These are phyloP conservation scores for Chlamydomonas eustigma DNA, from an alignment of 139 green algal genomes.

Conservation along the genomic window DNA sequence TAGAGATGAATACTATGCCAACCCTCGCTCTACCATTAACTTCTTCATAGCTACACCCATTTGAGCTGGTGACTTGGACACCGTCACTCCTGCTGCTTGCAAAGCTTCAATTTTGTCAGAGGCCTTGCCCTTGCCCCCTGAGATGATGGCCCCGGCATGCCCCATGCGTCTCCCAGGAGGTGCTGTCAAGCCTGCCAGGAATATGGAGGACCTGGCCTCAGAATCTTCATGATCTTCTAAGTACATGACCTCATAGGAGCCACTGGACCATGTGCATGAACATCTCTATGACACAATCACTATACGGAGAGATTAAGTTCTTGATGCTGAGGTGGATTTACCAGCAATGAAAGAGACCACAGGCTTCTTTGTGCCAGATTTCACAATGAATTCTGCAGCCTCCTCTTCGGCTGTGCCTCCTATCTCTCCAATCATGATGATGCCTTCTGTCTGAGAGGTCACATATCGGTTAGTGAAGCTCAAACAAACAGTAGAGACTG, in stretches of 20 bases:
- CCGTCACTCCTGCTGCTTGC: constrained; percentile 80
- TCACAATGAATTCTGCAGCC: constrained; percentile 88
- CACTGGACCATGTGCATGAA: no score
- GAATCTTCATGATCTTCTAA: not conserved
- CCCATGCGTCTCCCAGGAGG: constrained; percentile 96
- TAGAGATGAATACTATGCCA: no score
- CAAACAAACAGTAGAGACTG: no score
- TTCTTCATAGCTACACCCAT: constrained; percentile 85
- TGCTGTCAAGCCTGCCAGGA: constrained; percentile 85
- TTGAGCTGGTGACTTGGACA: constrained; percentile 56
- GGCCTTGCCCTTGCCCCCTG: constrained; percentile 92
- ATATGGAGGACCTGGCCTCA: not conserved
- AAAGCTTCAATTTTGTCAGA: constrained; percentile 94
- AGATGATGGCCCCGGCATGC: constrained; percentile 94
- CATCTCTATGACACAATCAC: no score
- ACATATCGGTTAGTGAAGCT: no score
- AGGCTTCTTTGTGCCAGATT: constrained; percentile 88
- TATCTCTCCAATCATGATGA: constrained; percentile 99
- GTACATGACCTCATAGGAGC: no score
- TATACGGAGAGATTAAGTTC: no score
- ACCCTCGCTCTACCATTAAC: constrained; percentile 71
- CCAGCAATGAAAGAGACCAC: constrained; percentile 98
- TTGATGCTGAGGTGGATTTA: no score
- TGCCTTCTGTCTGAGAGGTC: constrained; percentile 78
- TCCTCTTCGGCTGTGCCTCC: constrained; percentile 98